Evolutionary conservation across 2,329 filamentous ascomycete genomes (phyloP).

Genomic region (Endothia cerciana): DNA sequence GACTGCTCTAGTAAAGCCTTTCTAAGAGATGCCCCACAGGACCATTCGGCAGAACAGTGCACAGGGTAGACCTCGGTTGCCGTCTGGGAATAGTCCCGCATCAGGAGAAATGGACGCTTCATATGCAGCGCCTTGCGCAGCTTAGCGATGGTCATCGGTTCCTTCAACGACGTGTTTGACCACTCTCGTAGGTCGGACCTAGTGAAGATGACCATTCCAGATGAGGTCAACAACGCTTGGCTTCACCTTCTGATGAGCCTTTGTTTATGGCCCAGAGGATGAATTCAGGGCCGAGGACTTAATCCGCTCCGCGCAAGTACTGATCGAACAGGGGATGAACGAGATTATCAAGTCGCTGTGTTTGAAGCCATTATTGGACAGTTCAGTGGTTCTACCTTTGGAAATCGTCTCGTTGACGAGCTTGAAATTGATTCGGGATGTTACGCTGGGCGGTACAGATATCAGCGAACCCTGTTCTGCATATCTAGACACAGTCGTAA

Average conservation of each 20-base stretch:
- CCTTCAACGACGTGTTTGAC: background rate
- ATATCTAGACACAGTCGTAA: background rate
- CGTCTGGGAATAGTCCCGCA: no score
- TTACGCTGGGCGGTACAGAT: background rate
- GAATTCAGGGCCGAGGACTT: background rate
- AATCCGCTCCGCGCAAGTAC: background rate
- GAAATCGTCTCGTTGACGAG: background rate
- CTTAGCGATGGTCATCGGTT: background rate
- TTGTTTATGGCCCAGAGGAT: background rate
- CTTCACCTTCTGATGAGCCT: constrained; percentile 1
- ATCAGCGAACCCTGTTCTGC: background rate
- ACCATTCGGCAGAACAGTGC: no score
- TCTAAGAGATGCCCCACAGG: no score
- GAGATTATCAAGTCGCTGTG: background rate
- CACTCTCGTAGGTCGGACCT: background rate
- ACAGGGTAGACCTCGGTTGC: no score
- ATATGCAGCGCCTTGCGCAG: background rate
- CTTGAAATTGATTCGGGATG: background rate
- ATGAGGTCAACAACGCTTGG: background rate
- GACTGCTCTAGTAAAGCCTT: background rate
- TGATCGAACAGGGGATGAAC: background rate
- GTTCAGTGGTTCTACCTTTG: background rate
- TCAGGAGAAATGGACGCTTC: no score
- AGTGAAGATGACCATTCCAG: background rate
- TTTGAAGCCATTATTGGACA: background rate